Evolutionary conservation across 2,329 filamentous ascomycete species (phyloP).

Genomic region (Cladosporium sp.): DNA sequence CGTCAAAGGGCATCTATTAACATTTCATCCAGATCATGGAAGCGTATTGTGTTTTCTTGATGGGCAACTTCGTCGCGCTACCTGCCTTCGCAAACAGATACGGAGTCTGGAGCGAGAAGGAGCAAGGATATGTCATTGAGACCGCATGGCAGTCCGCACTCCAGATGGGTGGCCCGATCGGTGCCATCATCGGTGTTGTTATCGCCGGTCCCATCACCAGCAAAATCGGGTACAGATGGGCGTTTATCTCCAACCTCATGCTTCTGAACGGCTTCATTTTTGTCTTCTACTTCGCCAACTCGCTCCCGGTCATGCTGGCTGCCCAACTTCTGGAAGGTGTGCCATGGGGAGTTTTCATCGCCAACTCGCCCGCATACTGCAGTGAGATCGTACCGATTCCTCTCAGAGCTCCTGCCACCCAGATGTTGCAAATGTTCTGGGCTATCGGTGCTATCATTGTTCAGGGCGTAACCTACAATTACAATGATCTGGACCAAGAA

Average conservation of each 20-base stretch:
- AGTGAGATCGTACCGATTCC: constrained; percentile 58
- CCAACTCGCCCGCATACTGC: constrained; percentile 59
- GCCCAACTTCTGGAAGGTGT: constrained; percentile 58
- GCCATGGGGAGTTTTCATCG: constrained; percentile 64
- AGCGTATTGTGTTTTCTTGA: constrained; percentile 60
- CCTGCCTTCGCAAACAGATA: constrained; percentile 43
- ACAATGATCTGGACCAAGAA: constrained; percentile 37
- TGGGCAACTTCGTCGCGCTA: constrained; percentile 55
- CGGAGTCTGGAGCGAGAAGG: constrained; percentile 35
- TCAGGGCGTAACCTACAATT: constrained; percentile 52
- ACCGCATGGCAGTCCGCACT: constrained; percentile 57
- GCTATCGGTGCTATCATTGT: constrained; percentile 60
- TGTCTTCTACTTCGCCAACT: constrained; percentile 54
- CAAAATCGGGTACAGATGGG: constrained; percentile 56
- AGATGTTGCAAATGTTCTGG: constrained; percentile 65
- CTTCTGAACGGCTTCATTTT: constrained; percentile 58
- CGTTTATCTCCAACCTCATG: constrained; percentile 54
- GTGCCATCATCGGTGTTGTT: constrained; percentile 58
- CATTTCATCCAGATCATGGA: constrained; percentile 55
- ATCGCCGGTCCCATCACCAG: constrained; percentile 59
- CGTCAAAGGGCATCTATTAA: constrained; percentile 16
- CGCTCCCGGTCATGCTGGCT: constrained; percentile 45
- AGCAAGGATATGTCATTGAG: constrained; percentile 37
- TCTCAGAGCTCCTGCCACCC: constrained; percentile 55
- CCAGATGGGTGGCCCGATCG: constrained; percentile 52